Percentiles rank a stretch among this genome's conserved stretches.
phyloP scores from a whole-genome alignment of 306 rosid genomes.

The Urtica urens region DNA sequence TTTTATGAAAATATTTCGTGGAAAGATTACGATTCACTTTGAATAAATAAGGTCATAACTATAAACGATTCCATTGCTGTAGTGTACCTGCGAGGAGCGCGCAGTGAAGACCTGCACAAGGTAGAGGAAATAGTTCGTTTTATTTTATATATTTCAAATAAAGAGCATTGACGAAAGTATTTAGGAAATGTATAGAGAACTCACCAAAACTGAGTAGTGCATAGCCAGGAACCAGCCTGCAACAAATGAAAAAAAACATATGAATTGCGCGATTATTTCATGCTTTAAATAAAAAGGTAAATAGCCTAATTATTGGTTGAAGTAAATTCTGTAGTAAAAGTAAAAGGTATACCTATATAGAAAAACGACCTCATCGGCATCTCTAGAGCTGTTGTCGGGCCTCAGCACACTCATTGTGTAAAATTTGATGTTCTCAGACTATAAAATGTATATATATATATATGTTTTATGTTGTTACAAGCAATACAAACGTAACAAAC shows the following conservation, averaged over 20 bases:
- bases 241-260: conserved; percentile 15
- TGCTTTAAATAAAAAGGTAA: too few relatives aligned
- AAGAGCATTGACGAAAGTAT: too few relatives aligned
- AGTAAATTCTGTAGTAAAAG: too few relatives aligned
- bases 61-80: too few relatives aligned
- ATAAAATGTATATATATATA: conserved; percentile 16
- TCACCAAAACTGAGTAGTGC: conserved; percentile 79
- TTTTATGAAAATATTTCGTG: too few relatives aligned
- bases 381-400: conserved; percentile 46
- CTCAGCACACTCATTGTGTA: conserved; percentile 86
- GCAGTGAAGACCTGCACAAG: conserved; percentile 79
- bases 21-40: too few relatives aligned
- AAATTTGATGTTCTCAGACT: conserved; percentile 70
- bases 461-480: conserved; percentile 6
- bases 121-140: conserved; percentile 5
- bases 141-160: conserved; percentile 19
- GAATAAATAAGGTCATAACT: too few relatives aligned
- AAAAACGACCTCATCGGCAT: conserved; percentile 56
- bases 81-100: conserved; percentile 78
- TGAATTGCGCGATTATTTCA: too few relatives aligned
- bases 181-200: too few relatives aligned
- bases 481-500: conserved; percentile 8
- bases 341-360: conserved; percentile 58
- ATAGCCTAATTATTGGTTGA: too few relatives aligned
- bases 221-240: conserved; percentile 79